These are phyloP conservation scores for Ceratocystis eucalypticola DNA, from an alignment of 2,329 filamentous ascomycete species.

Conservation along the genomic window DNA sequence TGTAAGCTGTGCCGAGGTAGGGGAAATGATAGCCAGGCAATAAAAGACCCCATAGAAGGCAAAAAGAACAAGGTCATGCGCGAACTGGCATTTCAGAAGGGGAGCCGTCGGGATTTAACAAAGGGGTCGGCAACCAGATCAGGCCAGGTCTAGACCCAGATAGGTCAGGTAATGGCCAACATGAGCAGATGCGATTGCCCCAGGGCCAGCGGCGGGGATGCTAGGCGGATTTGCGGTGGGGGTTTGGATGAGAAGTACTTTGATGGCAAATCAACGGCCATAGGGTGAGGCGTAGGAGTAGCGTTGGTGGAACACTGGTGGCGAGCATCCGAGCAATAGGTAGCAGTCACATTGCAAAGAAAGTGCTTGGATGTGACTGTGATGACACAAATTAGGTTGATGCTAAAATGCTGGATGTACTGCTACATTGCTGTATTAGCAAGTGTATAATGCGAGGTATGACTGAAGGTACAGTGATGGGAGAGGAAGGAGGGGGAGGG, in stretches of 20 bases:
- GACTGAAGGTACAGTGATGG: neutral
- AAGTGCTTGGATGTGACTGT: neutral
- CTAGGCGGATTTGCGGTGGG: neutral
- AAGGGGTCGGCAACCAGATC: neutral
- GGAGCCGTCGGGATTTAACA: conserved; percentile 2
- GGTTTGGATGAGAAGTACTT: neutral
- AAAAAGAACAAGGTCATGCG: neutral
- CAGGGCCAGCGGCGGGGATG: neutral
- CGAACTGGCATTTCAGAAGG: neutral
- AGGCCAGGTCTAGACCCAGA: neutral
- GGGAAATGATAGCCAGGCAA: too few species aligned
- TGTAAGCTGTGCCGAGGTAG: too few species aligned
- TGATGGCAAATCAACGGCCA: neutral
- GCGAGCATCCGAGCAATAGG: too few species aligned
- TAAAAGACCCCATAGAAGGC: neutral
- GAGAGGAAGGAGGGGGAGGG: too few species aligned
- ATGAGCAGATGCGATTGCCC: neutral
- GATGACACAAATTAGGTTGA: neutral
- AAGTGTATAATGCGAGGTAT: neutral
- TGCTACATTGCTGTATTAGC: neutral
- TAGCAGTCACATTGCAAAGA: neutral
- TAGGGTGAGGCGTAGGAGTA: neutral
- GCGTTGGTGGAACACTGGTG: neutral
- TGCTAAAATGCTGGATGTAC: neutral
- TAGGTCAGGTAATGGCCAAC: neutral